Base-by-base conservation (phyloP, 495 filamentous ascomycete species). In the Zalerion maritima region DNA sequence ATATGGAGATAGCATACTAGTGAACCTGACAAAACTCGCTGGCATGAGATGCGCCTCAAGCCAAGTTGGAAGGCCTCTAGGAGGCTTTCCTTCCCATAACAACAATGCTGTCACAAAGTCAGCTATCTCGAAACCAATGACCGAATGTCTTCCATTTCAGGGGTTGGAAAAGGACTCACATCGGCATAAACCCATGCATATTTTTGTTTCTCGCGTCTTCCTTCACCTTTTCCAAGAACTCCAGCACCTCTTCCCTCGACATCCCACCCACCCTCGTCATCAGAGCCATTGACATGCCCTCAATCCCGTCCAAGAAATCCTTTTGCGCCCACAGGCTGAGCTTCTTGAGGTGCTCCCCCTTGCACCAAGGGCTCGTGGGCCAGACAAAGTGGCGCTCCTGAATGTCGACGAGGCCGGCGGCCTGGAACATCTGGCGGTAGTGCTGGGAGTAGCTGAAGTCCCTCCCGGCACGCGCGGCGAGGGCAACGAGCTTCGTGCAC, bases 401-500 rank as follows among this genome's bases (percentile, higher is more conserved):
- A 6, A 52, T 32, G 28, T 41, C 23, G 24, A 35, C 39, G 37
- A 52, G 45, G 8, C 48, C 48, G 6, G 48, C 42, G 21, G 42
- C 43, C 13, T 38, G 26, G 22, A 52, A 46, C 23, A 32, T 42
- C 8, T 34, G 24, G 5, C 15, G 22, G 30, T 52, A 52, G 28
- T 47, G 29, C 36, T 33, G 26, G 1, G 41, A 38, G 21, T 52
- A 44, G 24, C 32, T 38, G 43, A 41, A 50, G 3, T 38, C 43
- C 9, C 44, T 29, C 21, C 52, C 54, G 4, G 54, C 42, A 15
- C 25, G 32, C 5, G 32, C 21, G n/a, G 52, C 40, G 0, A 46
- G 54, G 23, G 54, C 42, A n/a, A 46, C 24, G 28, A 53, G 38
- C 14, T 48, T 37, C 12, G 46, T 37, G 47, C 50, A 56, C 48